phyloP scores from a whole-genome alignment of 192 early-diverging fungal species.

The Entrophospora sp. region DNA sequence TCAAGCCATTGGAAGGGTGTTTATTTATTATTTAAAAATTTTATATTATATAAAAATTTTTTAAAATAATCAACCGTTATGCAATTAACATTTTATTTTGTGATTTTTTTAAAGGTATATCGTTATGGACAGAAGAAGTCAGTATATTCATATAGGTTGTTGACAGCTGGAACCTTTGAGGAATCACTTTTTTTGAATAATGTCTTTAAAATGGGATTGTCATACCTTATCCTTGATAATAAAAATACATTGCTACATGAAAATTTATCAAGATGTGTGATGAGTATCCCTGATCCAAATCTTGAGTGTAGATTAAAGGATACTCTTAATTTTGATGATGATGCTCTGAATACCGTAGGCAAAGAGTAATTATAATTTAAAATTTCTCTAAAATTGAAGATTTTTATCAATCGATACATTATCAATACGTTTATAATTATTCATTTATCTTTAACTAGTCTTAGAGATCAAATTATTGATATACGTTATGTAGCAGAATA shows the following conservation, averaged over 20 bases:
- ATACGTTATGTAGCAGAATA: no score
- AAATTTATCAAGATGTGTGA: not conserved
- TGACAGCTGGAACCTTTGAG: conserved; percentile 53
- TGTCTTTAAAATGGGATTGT: conserved; percentile 62
- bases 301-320: not conserved
- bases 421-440: no score
- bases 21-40: not conserved
- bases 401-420: no score
- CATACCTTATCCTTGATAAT: conserved; percentile 52
- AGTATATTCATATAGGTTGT: conserved; percentile 60
- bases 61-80: no score
- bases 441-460: no score
- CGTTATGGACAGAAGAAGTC: conserved; percentile 62
- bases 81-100: not conserved
- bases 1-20: conserved; percentile 61
- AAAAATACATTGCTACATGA: not conserved
- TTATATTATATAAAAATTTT: not conserved
- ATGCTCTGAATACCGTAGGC: not conserved
- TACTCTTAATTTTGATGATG: not conserved
- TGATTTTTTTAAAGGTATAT: conserved; percentile 29
- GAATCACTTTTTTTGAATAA: conserved; percentile 55
- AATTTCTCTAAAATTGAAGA: no score
- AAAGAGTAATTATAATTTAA: no score
- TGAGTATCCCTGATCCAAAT: not conserved
- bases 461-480: no score